These are phyloP conservation scores for Hypholoma fasciculare DNA, from an alignment of 768 basidiomycete species.

Conservation along the genomic window DNA sequence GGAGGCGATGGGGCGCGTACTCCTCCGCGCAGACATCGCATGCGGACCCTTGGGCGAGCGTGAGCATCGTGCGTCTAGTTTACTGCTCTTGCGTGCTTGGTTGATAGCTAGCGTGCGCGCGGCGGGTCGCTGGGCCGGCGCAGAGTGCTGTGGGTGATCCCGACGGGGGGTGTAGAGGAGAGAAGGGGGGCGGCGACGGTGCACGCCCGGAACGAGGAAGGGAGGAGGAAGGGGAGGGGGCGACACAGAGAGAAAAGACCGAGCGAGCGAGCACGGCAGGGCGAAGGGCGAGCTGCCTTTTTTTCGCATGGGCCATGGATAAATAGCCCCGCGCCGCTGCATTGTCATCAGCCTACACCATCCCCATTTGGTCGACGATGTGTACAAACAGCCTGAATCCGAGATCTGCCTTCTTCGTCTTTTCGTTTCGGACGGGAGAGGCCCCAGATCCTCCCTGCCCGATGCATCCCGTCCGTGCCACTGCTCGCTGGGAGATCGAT, in stretches of 20 bases:
- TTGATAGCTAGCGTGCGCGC: too few species aligned
- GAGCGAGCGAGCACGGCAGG: slow-evolving; percentile 27
- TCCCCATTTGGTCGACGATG: slow-evolving; percentile 3
- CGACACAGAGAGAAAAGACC: too few species aligned
- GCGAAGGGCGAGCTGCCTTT: slow-evolving; percentile 41
- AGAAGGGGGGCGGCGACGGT: slow-evolving; percentile 28
- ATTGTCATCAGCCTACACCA: background rate
- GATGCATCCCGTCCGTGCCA: too few species aligned
- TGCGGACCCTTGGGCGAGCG: slow-evolving; percentile 77
- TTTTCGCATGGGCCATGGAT: slow-evolving; percentile 11
- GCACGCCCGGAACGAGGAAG: background rate
- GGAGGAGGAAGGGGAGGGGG: background rate
- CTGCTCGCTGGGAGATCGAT: too few species aligned
- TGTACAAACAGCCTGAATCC: too few species aligned
- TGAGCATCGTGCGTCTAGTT: slow-evolving; percentile 53
- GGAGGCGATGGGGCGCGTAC: slow-evolving; percentile 71
- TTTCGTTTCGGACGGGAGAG: too few species aligned
- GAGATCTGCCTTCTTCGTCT: too few species aligned
- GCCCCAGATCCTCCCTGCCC: too few species aligned
- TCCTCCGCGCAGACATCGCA: slow-evolving; percentile 92
- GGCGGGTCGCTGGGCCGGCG: background rate
- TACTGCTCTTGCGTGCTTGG: too few species aligned
- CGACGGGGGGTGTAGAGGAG: slow-evolving; percentile 29
- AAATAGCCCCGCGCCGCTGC: background rate
- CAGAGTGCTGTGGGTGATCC: background rate